Percentiles rank a stretch among this genome's conserved stretches.
Evolutionary conservation across 1,284 basidiomycete genomes (phyloP).

Genomic region (Tylopilus sp.): DNA sequence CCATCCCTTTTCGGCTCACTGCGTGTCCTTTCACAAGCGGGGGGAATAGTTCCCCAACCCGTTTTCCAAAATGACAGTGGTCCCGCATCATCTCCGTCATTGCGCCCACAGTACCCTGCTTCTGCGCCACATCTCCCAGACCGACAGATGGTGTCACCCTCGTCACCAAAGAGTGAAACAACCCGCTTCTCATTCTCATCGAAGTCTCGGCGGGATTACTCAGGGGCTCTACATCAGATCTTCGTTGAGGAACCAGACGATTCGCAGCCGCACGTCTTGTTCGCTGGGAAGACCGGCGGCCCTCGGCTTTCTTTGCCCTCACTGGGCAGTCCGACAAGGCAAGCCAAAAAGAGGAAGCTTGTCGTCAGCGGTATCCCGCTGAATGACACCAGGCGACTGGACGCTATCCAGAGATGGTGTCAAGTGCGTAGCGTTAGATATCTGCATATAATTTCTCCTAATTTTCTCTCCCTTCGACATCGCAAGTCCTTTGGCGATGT

Average conservation of each 20-base stretch:
- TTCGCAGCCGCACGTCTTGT: conserved; percentile 32
- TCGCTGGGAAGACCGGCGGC: conserved; percentile 32
- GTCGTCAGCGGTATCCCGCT: conserved; percentile 52
- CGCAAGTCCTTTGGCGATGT: conserved; percentile 68
- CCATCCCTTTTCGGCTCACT: conserved; percentile 46
- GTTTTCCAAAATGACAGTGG: conserved; percentile 28
- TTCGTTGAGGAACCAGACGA: conserved; percentile 33
- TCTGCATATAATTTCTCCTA: neutral
- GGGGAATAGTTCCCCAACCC: conserved; percentile 29
- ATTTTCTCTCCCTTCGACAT: conserved; percentile 5
- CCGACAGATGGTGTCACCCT: conserved; percentile 24
- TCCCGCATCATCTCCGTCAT: conserved; percentile 34
- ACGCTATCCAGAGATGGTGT: conserved; percentile 64
- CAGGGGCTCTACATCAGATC: conserved; percentile 30
- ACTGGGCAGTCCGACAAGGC: conserved; percentile 37
- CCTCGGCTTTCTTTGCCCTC: conserved; percentile 47
- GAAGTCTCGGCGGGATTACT: conserved; percentile 19
- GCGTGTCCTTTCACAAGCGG: conserved; percentile 40
- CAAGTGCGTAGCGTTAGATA: conserved; percentile 45
- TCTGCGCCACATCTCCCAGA: conserved; percentile 38
- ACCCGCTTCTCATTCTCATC: conserved; percentile 27
- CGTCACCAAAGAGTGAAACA: conserved; percentile 21
- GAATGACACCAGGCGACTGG: conserved; percentile 48
- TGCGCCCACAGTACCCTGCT: conserved; percentile 39
- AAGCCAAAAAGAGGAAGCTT: conserved; percentile 50